phyloP scores from a whole-genome alignment of 352 stramenopile species.

The Phytophthora rubi region DNA sequence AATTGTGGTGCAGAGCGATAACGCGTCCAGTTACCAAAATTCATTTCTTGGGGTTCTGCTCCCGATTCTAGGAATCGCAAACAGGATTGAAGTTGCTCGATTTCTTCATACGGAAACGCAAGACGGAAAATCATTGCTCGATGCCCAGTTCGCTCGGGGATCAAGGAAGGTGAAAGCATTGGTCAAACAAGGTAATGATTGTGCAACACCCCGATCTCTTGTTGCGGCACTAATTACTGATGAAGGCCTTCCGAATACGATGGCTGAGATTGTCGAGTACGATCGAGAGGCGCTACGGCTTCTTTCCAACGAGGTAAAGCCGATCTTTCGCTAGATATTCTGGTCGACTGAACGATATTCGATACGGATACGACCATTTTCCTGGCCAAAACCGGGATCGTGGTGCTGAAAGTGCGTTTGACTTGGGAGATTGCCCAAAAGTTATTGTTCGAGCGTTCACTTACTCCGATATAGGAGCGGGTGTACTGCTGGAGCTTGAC shows the following conservation, averaged over 20 bases:
- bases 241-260: slow-evolving; percentile 30
- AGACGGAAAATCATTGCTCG: slow-evolving; percentile 5
- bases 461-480: not conserved
- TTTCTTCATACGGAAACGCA: slow-evolving; percentile 39
- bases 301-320: not conserved
- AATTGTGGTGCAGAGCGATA: slow-evolving; percentile 33
- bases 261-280: slow-evolving; percentile 35
- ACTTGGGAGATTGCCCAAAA: not conserved
- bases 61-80: slow-evolving; percentile 18
- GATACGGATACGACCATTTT: not conserved
- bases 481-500: not conserved
- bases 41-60: slow-evolving; percentile 19
- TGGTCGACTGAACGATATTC: not conserved
- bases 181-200: slow-evolving; percentile 26
- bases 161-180: slow-evolving; percentile 19
- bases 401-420: not conserved
- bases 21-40: slow-evolving; percentile 41
- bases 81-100: slow-evolving; percentile 20
- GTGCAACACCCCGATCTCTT: slow-evolving; percentile 21
- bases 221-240: slow-evolving; percentile 27
- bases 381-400: not conserved
- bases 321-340: not conserved
- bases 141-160: slow-evolving; percentile 31
- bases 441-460: not conserved
- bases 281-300: not conserved